Percentiles rank a stretch among this genome's conserved stretches.
Evolutionary conservation across 257 asterid genomes (phyloP).

Genomic region (Solanum okadae): DNA sequence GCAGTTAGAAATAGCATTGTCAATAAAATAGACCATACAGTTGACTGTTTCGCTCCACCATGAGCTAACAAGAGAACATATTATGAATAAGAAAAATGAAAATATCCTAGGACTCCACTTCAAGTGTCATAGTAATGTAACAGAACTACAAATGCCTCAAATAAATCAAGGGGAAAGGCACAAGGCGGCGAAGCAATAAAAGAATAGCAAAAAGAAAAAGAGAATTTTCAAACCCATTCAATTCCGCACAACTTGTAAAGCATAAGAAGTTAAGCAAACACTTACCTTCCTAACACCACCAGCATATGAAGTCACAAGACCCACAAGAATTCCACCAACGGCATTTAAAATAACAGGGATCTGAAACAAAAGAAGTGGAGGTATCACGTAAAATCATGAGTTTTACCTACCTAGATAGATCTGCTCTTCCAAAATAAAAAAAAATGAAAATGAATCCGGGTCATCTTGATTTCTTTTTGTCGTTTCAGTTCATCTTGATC

Average conservation of each 20-base stretch:
- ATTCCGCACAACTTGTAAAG: not conserved
- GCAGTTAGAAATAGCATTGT: not conserved
- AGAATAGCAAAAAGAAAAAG: not conserved
- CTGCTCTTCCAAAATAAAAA: not conserved
- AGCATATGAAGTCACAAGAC: conserved; percentile 89
- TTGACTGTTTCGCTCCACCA: not conserved
- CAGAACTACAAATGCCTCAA: not conserved
- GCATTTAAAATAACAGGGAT: conserved; percentile 83
- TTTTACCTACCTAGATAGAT: not conserved
- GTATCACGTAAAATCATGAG: not conserved
- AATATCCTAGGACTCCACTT: not conserved
- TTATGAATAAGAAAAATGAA: not conserved
- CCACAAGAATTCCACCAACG: conserved; percentile 94
- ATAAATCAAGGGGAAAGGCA: not conserved
- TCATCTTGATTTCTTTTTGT: not conserved
- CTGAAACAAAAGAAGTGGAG: conserved; percentile 34
- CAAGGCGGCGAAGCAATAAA: not conserved
- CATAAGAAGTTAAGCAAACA: not conserved
- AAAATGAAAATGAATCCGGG: not conserved
- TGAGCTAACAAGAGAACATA: not conserved
- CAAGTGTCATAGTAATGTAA: not conserved
- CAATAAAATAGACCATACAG: not conserved
- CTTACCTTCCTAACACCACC: conserved; percentile 94
- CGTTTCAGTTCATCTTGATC: not conserved
- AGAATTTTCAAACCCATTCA: not conserved